These are phyloP conservation scores for Yamadazyma epiphylla DNA, from an alignment of 1,139 yeast species.

Conservation along the genomic window DNA sequence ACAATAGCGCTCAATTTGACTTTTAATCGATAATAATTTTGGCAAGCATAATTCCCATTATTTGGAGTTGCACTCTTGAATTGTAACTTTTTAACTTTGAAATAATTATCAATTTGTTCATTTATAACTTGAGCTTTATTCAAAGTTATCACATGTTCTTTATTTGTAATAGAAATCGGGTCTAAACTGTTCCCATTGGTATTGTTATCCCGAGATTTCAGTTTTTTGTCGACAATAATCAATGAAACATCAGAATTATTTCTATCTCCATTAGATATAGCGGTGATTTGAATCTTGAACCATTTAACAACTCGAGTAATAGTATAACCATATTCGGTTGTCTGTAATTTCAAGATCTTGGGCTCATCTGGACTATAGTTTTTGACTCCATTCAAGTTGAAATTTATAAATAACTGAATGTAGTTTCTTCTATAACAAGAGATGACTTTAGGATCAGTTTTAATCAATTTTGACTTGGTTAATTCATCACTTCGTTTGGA, in stretches of 20 bases:
- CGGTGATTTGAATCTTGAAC: slow-evolving; percentile 38
- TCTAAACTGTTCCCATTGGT: slow-evolving; percentile 6
- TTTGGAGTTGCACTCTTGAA: slow-evolving; percentile 64
- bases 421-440: slow-evolving; percentile 47
- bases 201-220: slow-evolving; percentile 15
- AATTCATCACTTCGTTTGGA: slow-evolving; percentile 3
- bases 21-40: slow-evolving; percentile 52
- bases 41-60: slow-evolving; percentile 55
- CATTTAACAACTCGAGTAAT: slow-evolving; percentile 35
- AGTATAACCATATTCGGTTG: slow-evolving; percentile 33
- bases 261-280: slow-evolving; percentile 30
- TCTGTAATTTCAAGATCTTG: slow-evolving; percentile 29
- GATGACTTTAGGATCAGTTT: slow-evolving; percentile 34
- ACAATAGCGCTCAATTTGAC: slow-evolving; percentile 43
- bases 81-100: slow-evolving; percentile 44
- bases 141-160: slow-evolving; percentile 29
- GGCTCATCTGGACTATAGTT: slow-evolving; percentile 14
- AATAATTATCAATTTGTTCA: slow-evolving; percentile 29
- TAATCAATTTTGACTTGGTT: slow-evolving; percentile 7
- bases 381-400: slow-evolving; percentile 31
- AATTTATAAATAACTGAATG: slow-evolving; percentile 35
- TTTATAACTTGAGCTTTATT: slow-evolving; percentile 21
- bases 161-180: slow-evolving; percentile 18
- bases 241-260: slow-evolving; percentile 28
- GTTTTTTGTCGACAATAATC: slow-evolving; percentile 25